Conservation (phyloP, 1,139 yeast species). For the Debaryomyces sp. region DNA sequence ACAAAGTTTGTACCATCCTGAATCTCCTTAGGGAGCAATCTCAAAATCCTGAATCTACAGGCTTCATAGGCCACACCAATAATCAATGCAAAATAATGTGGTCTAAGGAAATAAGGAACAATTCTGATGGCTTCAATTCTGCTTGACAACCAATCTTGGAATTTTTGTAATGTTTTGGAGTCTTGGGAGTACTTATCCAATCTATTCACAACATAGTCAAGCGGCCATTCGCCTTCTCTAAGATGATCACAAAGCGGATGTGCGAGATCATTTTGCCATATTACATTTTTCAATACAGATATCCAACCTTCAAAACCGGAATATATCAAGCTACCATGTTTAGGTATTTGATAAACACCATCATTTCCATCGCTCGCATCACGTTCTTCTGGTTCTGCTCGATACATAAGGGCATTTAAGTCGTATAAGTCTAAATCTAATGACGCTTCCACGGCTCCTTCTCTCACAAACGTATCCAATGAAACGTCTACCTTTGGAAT, state of each 20-base stretch:
- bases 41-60: conserved; percentile 66
- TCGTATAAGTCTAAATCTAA: conserved; percentile 62
- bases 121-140: conserved; percentile 66
- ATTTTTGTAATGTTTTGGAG: conserved; percentile 49
- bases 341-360: conserved; percentile 77
- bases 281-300: conserved; percentile 62
- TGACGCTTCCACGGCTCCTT: conserved; percentile 79
- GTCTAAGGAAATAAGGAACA: conserved; percentile 80
- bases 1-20: conserved; percentile 70
- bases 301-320: conserved; percentile 97
- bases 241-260: conserved; percentile 83
- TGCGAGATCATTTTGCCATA: conserved; percentile 73
- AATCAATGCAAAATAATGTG: conserved; percentile 82
- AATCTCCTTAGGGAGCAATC: conserved; percentile 55
- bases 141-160: conserved; percentile 68
- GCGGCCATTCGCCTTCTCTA: conserved; percentile 86
- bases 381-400: conserved; percentile 85
- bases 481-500: conserved; percentile 57
- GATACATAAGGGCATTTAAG: conserved; percentile 73
- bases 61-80: conserved; percentile 85
- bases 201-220: conserved; percentile 72
- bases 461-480: conserved; percentile 64
- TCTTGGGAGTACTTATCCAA: conserved; percentile 54
- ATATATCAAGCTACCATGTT: conserved; percentile 71
- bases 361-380: conserved; percentile 74